A percentile compares a stretch with the other conserved stretches of the same genome.
Conservation (phyloP, 2,329 filamentous ascomycete species). For the Aureobasidium pullulans region DNA sequence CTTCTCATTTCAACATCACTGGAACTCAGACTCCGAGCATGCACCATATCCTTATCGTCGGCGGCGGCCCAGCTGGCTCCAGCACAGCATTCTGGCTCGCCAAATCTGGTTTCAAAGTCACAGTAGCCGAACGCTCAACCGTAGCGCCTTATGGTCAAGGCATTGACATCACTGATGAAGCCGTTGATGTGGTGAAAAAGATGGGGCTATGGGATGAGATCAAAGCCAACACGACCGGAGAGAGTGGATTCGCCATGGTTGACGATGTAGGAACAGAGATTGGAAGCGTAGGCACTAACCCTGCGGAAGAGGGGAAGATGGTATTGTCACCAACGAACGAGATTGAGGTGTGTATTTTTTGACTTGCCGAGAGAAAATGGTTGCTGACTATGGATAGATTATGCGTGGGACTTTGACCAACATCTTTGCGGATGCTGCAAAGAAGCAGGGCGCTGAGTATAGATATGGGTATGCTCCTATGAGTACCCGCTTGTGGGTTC, state of each 20-base stretch:
- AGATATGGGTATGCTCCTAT: neutral
- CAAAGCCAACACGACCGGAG: constrained; percentile 21
- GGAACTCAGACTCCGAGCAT: neutral
- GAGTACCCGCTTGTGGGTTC: neutral
- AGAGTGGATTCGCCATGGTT: constrained; percentile 22
- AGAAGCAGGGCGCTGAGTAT: neutral
- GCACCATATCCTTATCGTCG: constrained; percentile 19
- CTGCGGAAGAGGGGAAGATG: neutral
- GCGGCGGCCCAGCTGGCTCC: constrained; percentile 22
- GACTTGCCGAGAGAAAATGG: neutral
- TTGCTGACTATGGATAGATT: constrained; percentile 27
- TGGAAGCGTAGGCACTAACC: neutral
- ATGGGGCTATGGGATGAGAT: constrained; percentile 24
- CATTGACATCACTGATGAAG: constrained; percentile 23
- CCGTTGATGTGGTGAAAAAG: constrained; percentile 19
- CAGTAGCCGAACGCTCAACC: constrained; percentile 21
- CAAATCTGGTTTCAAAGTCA: constrained; percentile 18
- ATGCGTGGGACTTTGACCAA: constrained; percentile 46
- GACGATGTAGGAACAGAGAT: constrained; percentile 21
- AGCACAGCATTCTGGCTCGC: constrained; percentile 22
- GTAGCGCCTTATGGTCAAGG: constrained; percentile 21
- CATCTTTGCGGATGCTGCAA: constrained; percentile 34
- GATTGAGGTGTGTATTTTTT: neutral
- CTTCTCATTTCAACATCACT: neutral
- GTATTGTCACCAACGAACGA: neutral